Conservation (phyloP, 2,329 filamentous ascomycete species). For the Westerdykella sp. region DNA sequence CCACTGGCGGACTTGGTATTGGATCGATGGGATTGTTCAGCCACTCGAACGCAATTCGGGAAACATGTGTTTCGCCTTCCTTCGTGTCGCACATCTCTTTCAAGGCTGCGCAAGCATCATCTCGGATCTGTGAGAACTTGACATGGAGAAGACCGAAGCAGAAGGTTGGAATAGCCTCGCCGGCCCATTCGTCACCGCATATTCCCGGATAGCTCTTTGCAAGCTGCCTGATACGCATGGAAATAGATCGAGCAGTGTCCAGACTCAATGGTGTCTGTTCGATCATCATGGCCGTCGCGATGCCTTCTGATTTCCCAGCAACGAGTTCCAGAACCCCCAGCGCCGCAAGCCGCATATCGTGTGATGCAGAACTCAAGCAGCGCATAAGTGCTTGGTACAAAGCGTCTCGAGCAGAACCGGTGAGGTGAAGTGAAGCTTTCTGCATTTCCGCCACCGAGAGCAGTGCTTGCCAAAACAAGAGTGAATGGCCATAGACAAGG, state of each 20-base stretch:
- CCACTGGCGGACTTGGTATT: conserved; percentile 9
- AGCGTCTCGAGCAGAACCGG: conserved; percentile 53
- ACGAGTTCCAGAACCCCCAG: conserved; percentile 65
- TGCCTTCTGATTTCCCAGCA: conserved; percentile 41
- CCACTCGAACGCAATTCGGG: conserved; percentile 72
- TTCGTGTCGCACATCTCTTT: conserved; percentile 67
- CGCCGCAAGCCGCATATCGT: conserved; percentile 65
- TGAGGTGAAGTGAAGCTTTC: conserved; percentile 46
- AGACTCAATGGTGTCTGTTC: conserved; percentile 75
- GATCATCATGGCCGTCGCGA: conserved; percentile 65
- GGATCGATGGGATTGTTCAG: conserved; percentile 37
- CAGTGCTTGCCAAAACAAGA: conserved; percentile 29
- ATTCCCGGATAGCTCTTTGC: conserved; percentile 57
- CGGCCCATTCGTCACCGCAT: conserved; percentile 57
- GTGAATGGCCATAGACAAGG: conserved; percentile 55
- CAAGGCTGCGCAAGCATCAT: conserved; percentile 70
- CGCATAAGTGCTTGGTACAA: conserved; percentile 60
- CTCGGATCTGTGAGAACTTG: conserved; percentile 78
- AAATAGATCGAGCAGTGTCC: conserved; percentile 67
- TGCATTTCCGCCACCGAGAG: conserved; percentile 59
- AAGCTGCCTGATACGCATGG: conserved; percentile 80
- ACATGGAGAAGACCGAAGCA: conserved; percentile 86
- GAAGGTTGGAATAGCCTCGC: conserved; percentile 69
- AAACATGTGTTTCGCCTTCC: conserved; percentile 65
- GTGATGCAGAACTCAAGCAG: conserved; percentile 70